Evolutionary conservation across 768 basidiomycete species (phyloP).

Genomic region (Amanita phalloides): DNA sequence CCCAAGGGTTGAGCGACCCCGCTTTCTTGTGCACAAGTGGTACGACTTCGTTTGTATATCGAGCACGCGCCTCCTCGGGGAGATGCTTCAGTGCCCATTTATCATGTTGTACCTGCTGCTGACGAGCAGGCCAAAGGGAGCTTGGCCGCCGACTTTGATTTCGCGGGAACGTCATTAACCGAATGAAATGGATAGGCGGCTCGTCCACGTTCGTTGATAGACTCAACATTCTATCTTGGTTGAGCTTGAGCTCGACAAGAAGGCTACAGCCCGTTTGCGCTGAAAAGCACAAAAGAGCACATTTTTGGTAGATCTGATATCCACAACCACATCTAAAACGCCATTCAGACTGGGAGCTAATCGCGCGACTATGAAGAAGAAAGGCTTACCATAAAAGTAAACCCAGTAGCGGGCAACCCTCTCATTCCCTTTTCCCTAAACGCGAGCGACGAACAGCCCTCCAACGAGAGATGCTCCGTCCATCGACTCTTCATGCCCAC

Average conservation of each 20-base stretch:
- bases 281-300: slow-evolving; percentile 26
- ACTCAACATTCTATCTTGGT: slow-evolving; percentile 47
- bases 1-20: too few relatives aligned
- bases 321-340: slow-evolving; percentile 37
- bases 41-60: too few relatives aligned
- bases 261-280: slow-evolving; percentile 16
- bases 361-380: background rate
- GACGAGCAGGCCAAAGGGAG: background rate
- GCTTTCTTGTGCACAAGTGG: too few relatives aligned
- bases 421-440: slow-evolving; percentile 36
- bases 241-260: slow-evolving; percentile 35
- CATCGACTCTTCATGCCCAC: slow-evolving; percentile 65
- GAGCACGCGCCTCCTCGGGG: too few relatives aligned
- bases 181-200: slow-evolving; percentile 30
- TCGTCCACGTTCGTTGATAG: slow-evolving; percentile 29
- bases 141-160: background rate
- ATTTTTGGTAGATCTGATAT: slow-evolving; percentile 27
- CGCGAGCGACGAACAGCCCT: slow-evolving; percentile 39
- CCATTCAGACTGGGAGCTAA: slow-evolving; percentile 1
- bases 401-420: slow-evolving; percentile 49
- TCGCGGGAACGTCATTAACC: slow-evolving; percentile 16
- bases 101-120: too few relatives aligned
- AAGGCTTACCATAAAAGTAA: slow-evolving; percentile 58
- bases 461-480: slow-evolving; percentile 70
- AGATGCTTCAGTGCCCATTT: too few relatives aligned